Percentiles rank a stretch among this genome's conserved stretches.
phyloP scores from a whole-genome alignment of 2,329 filamentous ascomycete species.

The Paraconiothyrium sp. region DNA sequence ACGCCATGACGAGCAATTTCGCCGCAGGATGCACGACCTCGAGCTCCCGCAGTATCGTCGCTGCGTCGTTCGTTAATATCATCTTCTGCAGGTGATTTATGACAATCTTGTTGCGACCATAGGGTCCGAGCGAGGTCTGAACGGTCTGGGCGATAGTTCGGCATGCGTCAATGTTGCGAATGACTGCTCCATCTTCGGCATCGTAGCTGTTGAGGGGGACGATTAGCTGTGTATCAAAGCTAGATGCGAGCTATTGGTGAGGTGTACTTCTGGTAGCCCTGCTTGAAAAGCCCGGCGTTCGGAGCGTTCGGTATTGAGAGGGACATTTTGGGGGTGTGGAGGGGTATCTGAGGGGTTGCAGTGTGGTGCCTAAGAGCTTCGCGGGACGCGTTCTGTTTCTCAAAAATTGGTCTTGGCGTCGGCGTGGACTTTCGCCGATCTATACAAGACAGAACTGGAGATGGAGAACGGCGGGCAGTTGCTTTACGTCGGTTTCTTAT shows the following conservation, averaged over 20 bases:
- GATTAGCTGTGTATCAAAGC: constrained; percentile 43
- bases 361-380: constrained; percentile 40
- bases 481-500: neutral
- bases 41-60: constrained; percentile 95
- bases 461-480: constrained; percentile 6
- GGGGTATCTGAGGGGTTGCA: constrained; percentile 41
- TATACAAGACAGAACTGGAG: constrained; percentile 1
- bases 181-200: constrained; percentile 96
- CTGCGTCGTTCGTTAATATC: constrained; percentile 97
- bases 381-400: constrained; percentile 40
- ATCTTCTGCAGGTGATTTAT: constrained; percentile 99
- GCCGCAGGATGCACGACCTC: constrained; percentile 98
- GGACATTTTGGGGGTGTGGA: constrained; percentile 73
- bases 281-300: constrained; percentile 93
- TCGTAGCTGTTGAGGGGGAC: constrained; percentile 77
- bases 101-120: constrained; percentile 99
- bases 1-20: constrained; percentile 97
- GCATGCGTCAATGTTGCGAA: constrained; percentile 99
- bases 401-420: constrained; percentile 25
- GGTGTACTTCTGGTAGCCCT: constrained; percentile 91
- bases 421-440: constrained; percentile 11
- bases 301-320: constrained; percentile 94
- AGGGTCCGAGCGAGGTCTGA: constrained; percentile 94
- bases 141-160: constrained; percentile 94
- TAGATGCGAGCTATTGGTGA: constrained; percentile 26